Percentiles rank a stretch among this genome's conserved stretches.
Evolutionary conservation across 2,329 filamentous ascomycete genomes (phyloP).

Genomic region (Aspergillus fijiensis): DNA sequence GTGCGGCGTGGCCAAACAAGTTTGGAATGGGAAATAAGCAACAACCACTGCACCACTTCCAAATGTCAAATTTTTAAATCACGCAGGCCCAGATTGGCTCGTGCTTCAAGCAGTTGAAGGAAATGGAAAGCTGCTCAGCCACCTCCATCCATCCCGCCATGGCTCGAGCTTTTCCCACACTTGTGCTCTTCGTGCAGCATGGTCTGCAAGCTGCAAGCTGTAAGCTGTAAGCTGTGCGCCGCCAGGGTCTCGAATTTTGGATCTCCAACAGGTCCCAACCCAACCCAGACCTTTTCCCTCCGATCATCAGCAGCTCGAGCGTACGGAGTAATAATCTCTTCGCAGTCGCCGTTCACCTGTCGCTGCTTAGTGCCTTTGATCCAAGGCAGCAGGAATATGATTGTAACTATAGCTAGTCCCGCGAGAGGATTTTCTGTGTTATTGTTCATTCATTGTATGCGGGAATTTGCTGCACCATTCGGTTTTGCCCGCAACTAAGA

Average conservation of each 20-base stretch:
- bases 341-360: background rate
- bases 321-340: too few relatives aligned
- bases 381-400: background rate
- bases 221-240: background rate
- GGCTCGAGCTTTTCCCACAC: background rate
- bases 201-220: background rate
- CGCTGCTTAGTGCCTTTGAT: background rate
- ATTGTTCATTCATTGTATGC: slow-evolving; percentile 14
- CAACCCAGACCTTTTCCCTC: too few relatives aligned
- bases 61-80: background rate
- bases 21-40: too few relatives aligned
- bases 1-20: too few relatives aligned
- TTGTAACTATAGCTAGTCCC: background rate
- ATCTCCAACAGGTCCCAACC: too few relatives aligned
- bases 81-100: background rate
- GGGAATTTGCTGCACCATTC: slow-evolving; percentile 23
- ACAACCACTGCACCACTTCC: background rate
- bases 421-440: too few relatives aligned
- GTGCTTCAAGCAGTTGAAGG: background rate
- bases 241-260: too few relatives aligned
- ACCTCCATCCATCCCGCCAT: background rate
- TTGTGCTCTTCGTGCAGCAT: background rate
- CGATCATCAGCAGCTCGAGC: too few relatives aligned
- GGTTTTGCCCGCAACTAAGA: slow-evolving; percentile 16
- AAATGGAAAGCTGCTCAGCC: background rate